Evolutionary conservation across 768 basidiomycete genomes (phyloP).

Genomic region (Hygrocybe punicea): DNA sequence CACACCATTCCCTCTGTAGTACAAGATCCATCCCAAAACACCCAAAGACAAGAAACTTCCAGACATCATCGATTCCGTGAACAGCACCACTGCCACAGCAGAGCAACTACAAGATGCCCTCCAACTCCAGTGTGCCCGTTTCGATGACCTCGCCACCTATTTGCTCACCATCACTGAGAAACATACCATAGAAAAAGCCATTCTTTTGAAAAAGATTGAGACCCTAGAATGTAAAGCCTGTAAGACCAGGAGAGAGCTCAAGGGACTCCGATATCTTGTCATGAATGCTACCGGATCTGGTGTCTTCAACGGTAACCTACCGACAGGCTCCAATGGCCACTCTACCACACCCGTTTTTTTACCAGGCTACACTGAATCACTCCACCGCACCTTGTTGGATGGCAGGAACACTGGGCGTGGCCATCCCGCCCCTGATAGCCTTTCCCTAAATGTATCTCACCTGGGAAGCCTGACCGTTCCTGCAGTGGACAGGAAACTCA

Average conservation of each 20-base stretch:
- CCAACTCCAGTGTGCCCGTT: slow-evolving; percentile 46
- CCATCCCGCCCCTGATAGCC: background rate
- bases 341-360: slow-evolving; percentile 31
- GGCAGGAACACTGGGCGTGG: background rate
- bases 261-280: slow-evolving; percentile 63
- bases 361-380: slow-evolving; percentile 18
- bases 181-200: slow-evolving; percentile 50
- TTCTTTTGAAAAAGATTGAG: slow-evolving; percentile 52
- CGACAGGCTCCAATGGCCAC: slow-evolving; percentile 6
- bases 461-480: background rate
- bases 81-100: slow-evolving; percentile 31
- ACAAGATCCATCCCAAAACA: slow-evolving; percentile 8
- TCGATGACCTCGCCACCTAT: slow-evolving; percentile 51
- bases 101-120: slow-evolving; percentile 55
- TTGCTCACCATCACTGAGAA: slow-evolving; percentile 50
- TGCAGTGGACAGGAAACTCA: no score
- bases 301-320: background rate
- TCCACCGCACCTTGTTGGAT: background rate
- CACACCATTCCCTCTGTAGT: slow-evolving; percentile 32
- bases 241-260: slow-evolving; percentile 61
- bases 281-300: slow-evolving; percentile 47
- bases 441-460: background rate
- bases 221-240: slow-evolving; percentile 52
- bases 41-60: slow-evolving; percentile 11
- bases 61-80: slow-evolving; percentile 28